phyloP scores from a whole-genome alignment of 1,284 basidiomycete genomes.

The Clitocybe nebularis region DNA sequence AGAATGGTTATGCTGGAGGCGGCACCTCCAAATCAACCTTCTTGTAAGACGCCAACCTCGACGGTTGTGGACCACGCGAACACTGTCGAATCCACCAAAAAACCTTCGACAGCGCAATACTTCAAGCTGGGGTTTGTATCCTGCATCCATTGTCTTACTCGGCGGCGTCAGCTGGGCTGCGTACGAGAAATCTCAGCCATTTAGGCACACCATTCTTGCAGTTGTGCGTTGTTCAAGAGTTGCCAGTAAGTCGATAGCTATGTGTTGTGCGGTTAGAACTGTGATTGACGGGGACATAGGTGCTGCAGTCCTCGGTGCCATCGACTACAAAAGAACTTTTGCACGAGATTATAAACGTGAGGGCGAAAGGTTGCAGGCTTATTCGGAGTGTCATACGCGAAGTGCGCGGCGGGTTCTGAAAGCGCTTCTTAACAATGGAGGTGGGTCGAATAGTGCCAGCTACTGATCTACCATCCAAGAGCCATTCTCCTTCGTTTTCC shows the following conservation, averaged over 20 bases:
- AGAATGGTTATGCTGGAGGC: slow-evolving; percentile 14
- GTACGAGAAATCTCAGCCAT: slow-evolving; percentile 59
- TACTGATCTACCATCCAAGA: slow-evolving; percentile 3
- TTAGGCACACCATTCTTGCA: slow-evolving; percentile 61
- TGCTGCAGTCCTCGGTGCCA: slow-evolving; percentile 60
- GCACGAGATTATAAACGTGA: slow-evolving; percentile 53
- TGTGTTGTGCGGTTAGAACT: not conserved
- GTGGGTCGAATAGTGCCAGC: slow-evolving; percentile 31
- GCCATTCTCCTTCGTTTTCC: not conserved
- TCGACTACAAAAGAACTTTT: slow-evolving; percentile 87
- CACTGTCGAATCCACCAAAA: slow-evolving; percentile 2
- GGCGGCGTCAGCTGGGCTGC: slow-evolving; percentile 43
- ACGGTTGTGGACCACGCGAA: slow-evolving; percentile 8
- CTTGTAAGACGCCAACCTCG: slow-evolving; percentile 7
- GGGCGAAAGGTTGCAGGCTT: slow-evolving; percentile 51
- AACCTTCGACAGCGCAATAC: slow-evolving; percentile 1
- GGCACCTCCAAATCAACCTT: slow-evolving; percentile 7
- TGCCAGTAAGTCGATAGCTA: slow-evolving; percentile 42
- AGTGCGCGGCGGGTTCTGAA: slow-evolving; percentile 76
- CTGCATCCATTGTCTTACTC: slow-evolving; percentile 27
- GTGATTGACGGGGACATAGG: slow-evolving; percentile 7
- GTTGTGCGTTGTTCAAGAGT: slow-evolving; percentile 72
- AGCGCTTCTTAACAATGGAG: slow-evolving; percentile 85
- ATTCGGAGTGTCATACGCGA: slow-evolving; percentile 77
- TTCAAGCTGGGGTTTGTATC: slow-evolving; percentile 30